Evolutionary conservation across 2,329 filamentous ascomycete species (phyloP), one percentile per base, ranked within the genome.

Genomic region (Fusarium poae): DNA sequence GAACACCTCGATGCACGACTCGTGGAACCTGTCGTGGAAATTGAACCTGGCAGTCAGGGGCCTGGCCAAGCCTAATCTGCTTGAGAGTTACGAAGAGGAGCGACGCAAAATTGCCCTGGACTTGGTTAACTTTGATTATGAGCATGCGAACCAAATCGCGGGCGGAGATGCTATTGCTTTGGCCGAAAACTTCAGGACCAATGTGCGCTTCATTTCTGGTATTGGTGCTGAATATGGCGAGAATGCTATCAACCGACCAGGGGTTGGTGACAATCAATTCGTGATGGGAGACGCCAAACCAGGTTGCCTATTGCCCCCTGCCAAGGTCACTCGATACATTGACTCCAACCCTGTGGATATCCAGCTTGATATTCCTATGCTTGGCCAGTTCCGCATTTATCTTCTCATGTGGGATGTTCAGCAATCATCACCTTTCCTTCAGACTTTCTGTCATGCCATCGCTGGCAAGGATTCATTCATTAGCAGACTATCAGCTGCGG

Each of bases 311-410:
- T 82, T 92, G 27, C 85, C 89, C 5, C 91, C 91, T 4, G 89
- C 89, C 40, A 91, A 88, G 77, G 91, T 90, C 20, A 91, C 90
- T 1, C 86, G 92, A 29, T 93, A 91, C 75, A 86, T 93, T 52
- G 92, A 94, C 77, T 89, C 91, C 5, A 94, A 94, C 72, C 91
- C 91, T 0, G 88, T 94, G 42, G 89, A 94, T 71, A 81, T 94
- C 29, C 91, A 94, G 75, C 86, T 93, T 8, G 92, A 94, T 73
- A 92, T 94, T 44, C 92, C 92, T 2, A 86, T 93, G 78, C 82
- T 94, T 8, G 89, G 91, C 27, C 92, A 94, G 74, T 94, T 94
- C 81, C 86, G 90, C 49, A 86, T 93, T 45, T 93, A 92, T 77
- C 84, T 94, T 63, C 85, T 94, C 63, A 86, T 88, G 64, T 88